A percentile compares a stretch with the other conserved stretches of the same genome.
These are phyloP conservation scores for Cryphonectria parasitica DNA, from an alignment of 2,329 filamentous ascomycete genomes.

Conservation along the genomic window DNA sequence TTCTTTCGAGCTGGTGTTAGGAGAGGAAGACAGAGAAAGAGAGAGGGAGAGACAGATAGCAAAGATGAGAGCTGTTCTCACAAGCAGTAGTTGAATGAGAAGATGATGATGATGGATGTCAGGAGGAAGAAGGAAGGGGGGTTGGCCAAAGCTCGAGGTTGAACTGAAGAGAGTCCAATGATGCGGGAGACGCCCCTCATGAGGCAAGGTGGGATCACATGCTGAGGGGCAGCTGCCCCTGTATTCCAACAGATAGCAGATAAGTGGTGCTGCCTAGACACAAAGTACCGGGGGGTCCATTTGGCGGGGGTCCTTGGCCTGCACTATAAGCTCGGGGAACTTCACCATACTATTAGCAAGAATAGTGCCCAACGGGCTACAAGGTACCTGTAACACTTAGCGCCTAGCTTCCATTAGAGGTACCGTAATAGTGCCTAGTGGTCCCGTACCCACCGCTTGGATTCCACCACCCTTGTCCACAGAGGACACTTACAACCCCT, in stretches of 20 bases:
- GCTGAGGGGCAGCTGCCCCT: slow-evolving; percentile 21
- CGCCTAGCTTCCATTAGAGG: too few species aligned
- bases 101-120: not conserved
- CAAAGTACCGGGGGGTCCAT: too few species aligned
- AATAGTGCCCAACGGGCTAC: not conserved
- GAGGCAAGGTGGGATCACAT: slow-evolving; percentile 23
- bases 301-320: not conserved
- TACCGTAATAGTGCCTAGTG: not conserved
- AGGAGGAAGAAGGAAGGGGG: not conserved
- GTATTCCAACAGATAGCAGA: not conserved
- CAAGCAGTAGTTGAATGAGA: not conserved
- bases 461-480: not conserved
- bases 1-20: not conserved
- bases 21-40: not conserved
- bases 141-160: slow-evolving; percentile 6
- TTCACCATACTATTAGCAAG: not conserved
- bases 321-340: too few species aligned
- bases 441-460: not conserved
- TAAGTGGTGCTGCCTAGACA: not conserved
- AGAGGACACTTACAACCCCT: not conserved
- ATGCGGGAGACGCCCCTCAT: not conserved
- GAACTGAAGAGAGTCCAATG: slow-evolving; percentile 11
- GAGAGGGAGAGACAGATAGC: not conserved
- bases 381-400: too few species aligned
- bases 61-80: not conserved